phyloP scores from a whole-genome alignment of 208 protist species.

The Trypanosoma conorhini region DNA sequence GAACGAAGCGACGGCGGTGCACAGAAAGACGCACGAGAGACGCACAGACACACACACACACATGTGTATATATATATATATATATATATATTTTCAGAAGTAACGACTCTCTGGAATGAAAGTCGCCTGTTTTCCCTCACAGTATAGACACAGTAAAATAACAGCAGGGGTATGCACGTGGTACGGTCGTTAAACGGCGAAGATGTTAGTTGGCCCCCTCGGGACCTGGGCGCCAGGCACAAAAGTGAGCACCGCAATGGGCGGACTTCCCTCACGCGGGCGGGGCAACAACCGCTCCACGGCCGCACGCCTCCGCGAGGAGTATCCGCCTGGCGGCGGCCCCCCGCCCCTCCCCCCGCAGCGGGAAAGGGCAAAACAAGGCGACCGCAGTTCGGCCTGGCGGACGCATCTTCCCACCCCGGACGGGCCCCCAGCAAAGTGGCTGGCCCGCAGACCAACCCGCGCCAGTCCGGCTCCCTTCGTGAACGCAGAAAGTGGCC shows the following conservation, averaged over 20 bases:
- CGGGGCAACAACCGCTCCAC: not conserved
- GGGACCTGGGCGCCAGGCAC: not conserved
- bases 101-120: not conserved
- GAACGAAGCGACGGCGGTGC: not conserved
- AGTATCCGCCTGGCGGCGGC: not conserved
- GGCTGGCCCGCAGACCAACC: too few relatives aligned
- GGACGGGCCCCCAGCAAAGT: too few relatives aligned
- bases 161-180: too few relatives aligned
- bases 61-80: not conserved
- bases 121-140: not conserved
- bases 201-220: too few relatives aligned
- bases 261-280: not conserved
- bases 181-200: too few relatives aligned
- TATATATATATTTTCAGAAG: not conserved
- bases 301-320: not conserved
- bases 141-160: not conserved
- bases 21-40: not conserved
- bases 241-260: not conserved
- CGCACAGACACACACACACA: not conserved
- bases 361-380: not conserved
- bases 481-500: too few relatives aligned
- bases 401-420: too few relatives aligned
- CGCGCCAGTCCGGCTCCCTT: too few relatives aligned
- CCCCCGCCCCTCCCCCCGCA: not conserved
- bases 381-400: not conserved